Conservation (phyloP, 1,284 basidiomycete species). For the Marasmius sp. region DNA sequence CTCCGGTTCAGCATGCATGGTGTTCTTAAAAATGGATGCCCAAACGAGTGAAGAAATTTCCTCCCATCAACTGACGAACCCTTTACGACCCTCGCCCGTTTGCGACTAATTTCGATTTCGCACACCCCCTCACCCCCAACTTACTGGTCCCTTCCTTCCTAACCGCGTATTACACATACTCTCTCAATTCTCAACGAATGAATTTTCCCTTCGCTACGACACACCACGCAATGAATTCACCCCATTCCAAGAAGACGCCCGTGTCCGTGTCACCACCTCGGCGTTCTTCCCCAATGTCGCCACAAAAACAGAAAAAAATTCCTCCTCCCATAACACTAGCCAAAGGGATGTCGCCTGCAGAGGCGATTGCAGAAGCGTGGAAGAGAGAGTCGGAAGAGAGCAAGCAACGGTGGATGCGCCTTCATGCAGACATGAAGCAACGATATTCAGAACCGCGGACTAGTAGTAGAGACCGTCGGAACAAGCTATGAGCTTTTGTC, state of each 20-base stretch:
- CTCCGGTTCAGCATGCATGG: background rate
- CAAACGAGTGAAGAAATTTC: background rate
- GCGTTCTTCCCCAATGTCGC: background rate
- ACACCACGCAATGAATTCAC: background rate
- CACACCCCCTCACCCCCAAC: constrained; percentile 1
- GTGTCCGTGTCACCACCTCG: background rate
- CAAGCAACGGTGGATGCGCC: constrained; percentile 56
- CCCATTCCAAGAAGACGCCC: background rate
- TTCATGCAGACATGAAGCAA: constrained; percentile 45
- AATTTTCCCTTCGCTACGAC: background rate
- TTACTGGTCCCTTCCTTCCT: constrained; percentile 10
- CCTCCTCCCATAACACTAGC: constrained; percentile 24
- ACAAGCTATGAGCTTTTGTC: constrained; percentile 2
- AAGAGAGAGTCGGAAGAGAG: constrained; percentile 54
- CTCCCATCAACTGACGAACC: constrained; percentile 1
- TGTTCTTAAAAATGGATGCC: background rate
- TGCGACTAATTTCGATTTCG: background rate
- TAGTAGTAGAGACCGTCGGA: constrained; percentile 1
- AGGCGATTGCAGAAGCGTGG: constrained; percentile 69
- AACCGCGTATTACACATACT: constrained; percentile 8
- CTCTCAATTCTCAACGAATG: constrained; percentile 4
- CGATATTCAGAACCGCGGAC: constrained; percentile 1
- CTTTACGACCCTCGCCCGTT: background rate
- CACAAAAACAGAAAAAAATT: constrained; percentile 35
- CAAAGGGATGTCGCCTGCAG: constrained; percentile 45